Base-by-base conservation (phyloP, 2,329 filamentous ascomycete species). In the Fusarium tupiense region DNA sequence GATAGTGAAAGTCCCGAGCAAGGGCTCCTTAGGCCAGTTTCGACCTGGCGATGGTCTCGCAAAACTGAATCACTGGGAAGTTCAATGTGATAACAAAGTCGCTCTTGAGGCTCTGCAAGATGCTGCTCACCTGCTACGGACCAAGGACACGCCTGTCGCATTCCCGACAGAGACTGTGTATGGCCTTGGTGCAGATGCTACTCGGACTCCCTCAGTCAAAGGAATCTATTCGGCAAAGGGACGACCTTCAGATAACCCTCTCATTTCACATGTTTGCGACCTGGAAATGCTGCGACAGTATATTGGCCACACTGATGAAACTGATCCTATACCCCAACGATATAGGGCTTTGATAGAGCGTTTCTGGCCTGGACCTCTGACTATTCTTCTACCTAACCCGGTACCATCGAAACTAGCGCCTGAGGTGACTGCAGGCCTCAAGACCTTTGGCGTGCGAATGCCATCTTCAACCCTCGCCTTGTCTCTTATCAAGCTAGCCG, bases 131-230 rank as follows among this genome's bases (percentile, higher is more conserved):
- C 87, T 91, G 73, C 85, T 98, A 41, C 88, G 86, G 59, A 86
- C 86, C 24, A 91, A 88, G 59, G 88, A 94, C 80, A 88, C 88
- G 8, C 96, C 96, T 9, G 94, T 99, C 54, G 96, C 94, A 3
- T 99, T 99, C 81, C 96, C 96, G 2, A 99, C 96, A 0, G 96
- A 99, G 84, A 99, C 96, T 1, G 96, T 99, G 2, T 99, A 99
- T 81, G 96, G 96, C 1, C 88, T 99, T 13, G 96, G 95, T n/a
- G 96, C 96, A 20, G 96, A 98, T 84, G 96, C 96, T 17, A 98
- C 95, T 33, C 90, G 94, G 77, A 94, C 92, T 78, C 87, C 85
- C 31, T 93, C 96, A 5, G 96, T 98, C 12, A 91, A 89, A 79
- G 95, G 95, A n/a, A 99, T 99, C 75, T 99, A 96, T 82, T 88